A percentile compares a stretch with the other conserved stretches of the same genome.
Evolutionary conservation across 2,329 filamentous ascomycete genomes (phyloP).

Genomic region (Dactylonectria estremocensis): DNA sequence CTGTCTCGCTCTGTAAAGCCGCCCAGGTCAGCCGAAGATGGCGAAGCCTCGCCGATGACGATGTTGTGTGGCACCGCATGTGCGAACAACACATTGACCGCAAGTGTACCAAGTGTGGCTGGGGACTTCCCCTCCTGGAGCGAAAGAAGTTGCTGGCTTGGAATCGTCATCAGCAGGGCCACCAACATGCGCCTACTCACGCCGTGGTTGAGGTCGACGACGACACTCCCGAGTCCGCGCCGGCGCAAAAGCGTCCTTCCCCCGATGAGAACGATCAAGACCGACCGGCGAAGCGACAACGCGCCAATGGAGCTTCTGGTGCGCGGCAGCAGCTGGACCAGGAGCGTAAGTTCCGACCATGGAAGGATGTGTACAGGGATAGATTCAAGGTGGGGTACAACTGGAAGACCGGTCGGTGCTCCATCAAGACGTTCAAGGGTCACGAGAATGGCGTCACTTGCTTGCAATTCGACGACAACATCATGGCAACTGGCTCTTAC

Average conservation of each 20-base stretch:
- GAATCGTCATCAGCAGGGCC: slow-evolving; percentile 85
- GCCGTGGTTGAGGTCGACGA: slow-evolving; percentile 46
- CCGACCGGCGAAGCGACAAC: slow-evolving; percentile 53
- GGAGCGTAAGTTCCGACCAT: slow-evolving; percentile 74
- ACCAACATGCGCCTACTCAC: slow-evolving; percentile 52
- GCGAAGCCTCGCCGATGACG: slow-evolving; percentile 93
- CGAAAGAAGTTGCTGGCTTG: slow-evolving; percentile 89
- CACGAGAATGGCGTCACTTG: slow-evolving; percentile 81
- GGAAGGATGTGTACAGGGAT: slow-evolving; percentile 98
- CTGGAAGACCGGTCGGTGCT: slow-evolving; percentile 95
- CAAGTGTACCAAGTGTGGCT: slow-evolving; percentile 95
- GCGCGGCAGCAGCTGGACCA: slow-evolving; percentile 55
- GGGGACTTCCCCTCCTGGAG: slow-evolving; percentile 92
- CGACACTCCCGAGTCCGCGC: slow-evolving; percentile 41
- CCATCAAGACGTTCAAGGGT: slow-evolving; percentile 86
- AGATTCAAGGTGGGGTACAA: slow-evolving; percentile 96
- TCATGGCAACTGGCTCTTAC: slow-evolving; percentile 94
- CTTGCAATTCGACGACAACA: slow-evolving; percentile 82
- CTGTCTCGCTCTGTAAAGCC: slow-evolving; percentile 93
- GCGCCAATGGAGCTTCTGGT: slow-evolving; percentile 45
- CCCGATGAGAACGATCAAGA: slow-evolving; percentile 47
- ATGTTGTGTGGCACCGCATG: slow-evolving; percentile 97
- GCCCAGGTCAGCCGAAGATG: slow-evolving; percentile 93
- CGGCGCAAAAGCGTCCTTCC: slow-evolving; percentile 53
- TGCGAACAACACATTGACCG: slow-evolving; percentile 97